Percentiles rank a stretch among this genome's conserved stretches.
phyloP scores from a whole-genome alignment of 2,329 filamentous ascomycete genomes.

The Conoideocrella luteorostrata region DNA sequence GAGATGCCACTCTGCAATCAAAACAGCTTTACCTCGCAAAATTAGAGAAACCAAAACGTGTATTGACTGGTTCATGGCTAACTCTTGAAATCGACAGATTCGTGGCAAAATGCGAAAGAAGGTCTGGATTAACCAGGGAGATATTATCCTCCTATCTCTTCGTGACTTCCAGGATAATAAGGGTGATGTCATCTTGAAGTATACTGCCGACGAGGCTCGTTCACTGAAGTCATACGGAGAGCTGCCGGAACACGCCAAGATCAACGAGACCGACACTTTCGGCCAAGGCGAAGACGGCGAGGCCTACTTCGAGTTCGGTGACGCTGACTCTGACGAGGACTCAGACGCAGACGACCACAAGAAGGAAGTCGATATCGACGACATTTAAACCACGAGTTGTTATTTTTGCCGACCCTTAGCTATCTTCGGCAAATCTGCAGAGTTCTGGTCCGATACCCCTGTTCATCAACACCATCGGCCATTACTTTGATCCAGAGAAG shows the following conservation, averaged over 20 bases:
- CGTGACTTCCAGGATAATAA: slow-evolving; percentile 94
- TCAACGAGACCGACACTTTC: slow-evolving; percentile 98
- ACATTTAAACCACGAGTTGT: slow-evolving; percentile 58
- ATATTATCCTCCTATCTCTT: slow-evolving; percentile 83
- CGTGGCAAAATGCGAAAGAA: slow-evolving; percentile 98
- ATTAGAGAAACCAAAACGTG: too few species aligned
- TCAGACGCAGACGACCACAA: slow-evolving; percentile 48
- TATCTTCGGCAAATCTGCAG: too few species aligned
- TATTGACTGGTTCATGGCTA: background rate
- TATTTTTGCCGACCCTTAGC: background rate
- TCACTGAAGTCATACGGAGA: slow-evolving; percentile 96
- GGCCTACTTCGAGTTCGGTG: slow-evolving; percentile 97
- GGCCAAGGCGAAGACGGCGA: slow-evolving; percentile 89
- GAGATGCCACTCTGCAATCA: too few species aligned
- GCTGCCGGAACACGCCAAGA: slow-evolving; percentile 95
- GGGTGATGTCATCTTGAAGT: slow-evolving; percentile 95
- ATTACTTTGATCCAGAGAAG: background rate
- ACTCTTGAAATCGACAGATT: slow-evolving; percentile 21
- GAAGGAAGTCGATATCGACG: slow-evolving; percentile 90
- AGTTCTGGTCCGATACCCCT: too few species aligned
- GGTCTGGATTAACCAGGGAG: slow-evolving; percentile 99
- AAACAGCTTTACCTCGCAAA: too few species aligned
- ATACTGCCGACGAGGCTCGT: slow-evolving; percentile 91
- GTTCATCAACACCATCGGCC: background rate
- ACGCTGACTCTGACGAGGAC: slow-evolving; percentile 64